phyloP scores from a whole-genome alignment of 164 flowering plant genomes.

The Dillenia suffruticosa region DNA sequence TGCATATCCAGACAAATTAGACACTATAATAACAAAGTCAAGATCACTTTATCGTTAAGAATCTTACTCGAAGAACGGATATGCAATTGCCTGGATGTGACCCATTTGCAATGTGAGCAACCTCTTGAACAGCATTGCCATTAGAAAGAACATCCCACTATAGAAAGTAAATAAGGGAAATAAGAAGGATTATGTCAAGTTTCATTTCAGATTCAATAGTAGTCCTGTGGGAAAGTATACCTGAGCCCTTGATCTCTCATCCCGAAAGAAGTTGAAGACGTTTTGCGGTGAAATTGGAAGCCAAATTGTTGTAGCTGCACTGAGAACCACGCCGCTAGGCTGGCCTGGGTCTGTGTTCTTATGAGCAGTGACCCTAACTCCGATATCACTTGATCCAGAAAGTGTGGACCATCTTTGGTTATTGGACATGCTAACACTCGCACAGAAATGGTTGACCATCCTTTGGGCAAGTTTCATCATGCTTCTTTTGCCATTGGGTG shows the following conservation, averaged over 20 bases:
- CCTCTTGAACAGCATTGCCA: slow-evolving; percentile 53
- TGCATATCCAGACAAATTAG: too few relatives aligned
- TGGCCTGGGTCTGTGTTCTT: slow-evolving; percentile 54
- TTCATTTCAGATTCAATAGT: background rate
- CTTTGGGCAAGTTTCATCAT: slow-evolving; percentile 63
- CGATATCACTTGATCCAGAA: slow-evolving; percentile 36
- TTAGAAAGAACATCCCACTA: slow-evolving; percentile 72
- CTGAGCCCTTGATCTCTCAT: slow-evolving; percentile 53
- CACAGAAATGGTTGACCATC: slow-evolving; percentile 51
- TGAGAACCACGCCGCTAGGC: slow-evolving; percentile 50
- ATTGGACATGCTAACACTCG: slow-evolving; percentile 40
- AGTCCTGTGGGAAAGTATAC: slow-evolving; percentile 15
- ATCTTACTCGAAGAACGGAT: slow-evolving; percentile 47
- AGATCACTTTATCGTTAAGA: background rate
- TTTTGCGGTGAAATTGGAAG: slow-evolving; percentile 44
- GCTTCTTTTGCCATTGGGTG: slow-evolving; percentile 51
- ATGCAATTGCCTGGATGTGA: slow-evolving; percentile 62
- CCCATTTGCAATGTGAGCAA: slow-evolving; percentile 56
- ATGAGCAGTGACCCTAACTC: slow-evolving; percentile 44
- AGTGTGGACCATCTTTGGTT: slow-evolving; percentile 45
- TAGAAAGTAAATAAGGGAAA: background rate
- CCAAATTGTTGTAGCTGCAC: slow-evolving; percentile 62
- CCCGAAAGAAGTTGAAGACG: slow-evolving; percentile 53
- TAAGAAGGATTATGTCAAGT: too few relatives aligned
- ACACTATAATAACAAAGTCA: too few relatives aligned